phyloP scores from a whole-genome alignment of 2,329 filamentous ascomycete genomes.

The Colletotrichum sp. region DNA sequence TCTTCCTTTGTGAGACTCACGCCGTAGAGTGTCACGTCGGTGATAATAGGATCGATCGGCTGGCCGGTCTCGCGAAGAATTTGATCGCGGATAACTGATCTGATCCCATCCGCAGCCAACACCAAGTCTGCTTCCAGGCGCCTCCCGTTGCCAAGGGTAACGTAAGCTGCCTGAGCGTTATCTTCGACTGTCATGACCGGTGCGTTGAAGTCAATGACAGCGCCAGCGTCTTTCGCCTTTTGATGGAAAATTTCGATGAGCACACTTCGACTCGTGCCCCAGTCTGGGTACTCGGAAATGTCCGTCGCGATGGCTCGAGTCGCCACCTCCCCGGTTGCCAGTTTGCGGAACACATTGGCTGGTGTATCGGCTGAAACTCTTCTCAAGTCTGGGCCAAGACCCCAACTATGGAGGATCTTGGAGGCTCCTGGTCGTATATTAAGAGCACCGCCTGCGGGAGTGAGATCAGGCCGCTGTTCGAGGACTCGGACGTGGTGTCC shows the following conservation, averaged over 20 bases:
- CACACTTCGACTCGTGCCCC: slow-evolving; percentile 22
- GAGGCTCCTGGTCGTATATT: slow-evolving; percentile 25
- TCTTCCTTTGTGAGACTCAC: slow-evolving; percentile 5
- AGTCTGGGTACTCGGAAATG: slow-evolving; percentile 18
- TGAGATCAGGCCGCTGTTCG: slow-evolving; percentile 21
- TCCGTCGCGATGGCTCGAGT: slow-evolving; percentile 15
- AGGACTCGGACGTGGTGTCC: slow-evolving; percentile 23
- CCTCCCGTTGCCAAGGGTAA: neutral
- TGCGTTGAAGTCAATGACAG: neutral
- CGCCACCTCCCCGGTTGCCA: slow-evolving; percentile 19
- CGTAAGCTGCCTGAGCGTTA: neutral
- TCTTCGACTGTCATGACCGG: slow-evolving; percentile 11
- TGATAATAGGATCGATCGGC: slow-evolving; percentile 21
- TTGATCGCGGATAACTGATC: neutral
- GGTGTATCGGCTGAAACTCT: neutral
- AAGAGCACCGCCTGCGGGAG: slow-evolving; percentile 22
- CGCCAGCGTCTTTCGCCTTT: neutral
- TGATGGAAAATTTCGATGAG: slow-evolving; percentile 15
- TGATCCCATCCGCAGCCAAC: neutral
- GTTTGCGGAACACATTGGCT: slow-evolving; percentile 18
- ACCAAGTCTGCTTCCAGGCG: neutral
- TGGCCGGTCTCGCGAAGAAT: slow-evolving; percentile 3
- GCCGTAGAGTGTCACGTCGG: slow-evolving; percentile 24
- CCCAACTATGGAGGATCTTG: slow-evolving; percentile 22
- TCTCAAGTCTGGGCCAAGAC: slow-evolving; percentile 7